Percentiles rank a stretch among this genome's conserved stretches.
These are phyloP conservation scores for Xylaria sp. DNA, from an alignment of 2,329 filamentous ascomycete genomes.

Conservation along the genomic window DNA sequence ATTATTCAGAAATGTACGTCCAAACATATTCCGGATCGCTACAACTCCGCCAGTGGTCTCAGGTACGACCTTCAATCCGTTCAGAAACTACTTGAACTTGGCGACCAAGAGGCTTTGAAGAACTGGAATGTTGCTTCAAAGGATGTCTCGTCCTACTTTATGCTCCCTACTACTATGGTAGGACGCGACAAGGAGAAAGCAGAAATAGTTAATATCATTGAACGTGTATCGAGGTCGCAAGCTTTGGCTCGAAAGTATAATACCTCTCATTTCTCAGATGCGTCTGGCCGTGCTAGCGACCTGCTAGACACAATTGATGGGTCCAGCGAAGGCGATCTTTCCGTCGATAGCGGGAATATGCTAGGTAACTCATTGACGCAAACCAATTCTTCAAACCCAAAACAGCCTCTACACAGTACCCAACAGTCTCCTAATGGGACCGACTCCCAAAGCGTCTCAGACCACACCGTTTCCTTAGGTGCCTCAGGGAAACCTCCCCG, in stretches of 20 bases:
- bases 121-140: conserved; percentile 82
- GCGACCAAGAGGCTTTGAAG: conserved; percentile 76
- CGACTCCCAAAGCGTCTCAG: conserved; percentile 47
- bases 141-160: conserved; percentile 93
- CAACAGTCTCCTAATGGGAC: conserved; percentile 54
- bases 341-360: conserved; percentile 62
- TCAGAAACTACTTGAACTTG: conserved; percentile 78
- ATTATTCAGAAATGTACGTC: conserved; percentile 94
- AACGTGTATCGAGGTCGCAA: conserved; percentile 78
- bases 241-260: conserved; percentile 57
- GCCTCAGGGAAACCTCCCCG: conserved; percentile 58
- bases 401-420: conserved; percentile 52
- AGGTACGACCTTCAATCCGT: conserved; percentile 83
- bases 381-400: conserved; percentile 57
- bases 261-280: conserved; percentile 59
- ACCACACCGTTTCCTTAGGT: conserved; percentile 60
- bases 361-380: conserved; percentile 63
- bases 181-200: conserved; percentile 79
- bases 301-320: conserved; percentile 60
- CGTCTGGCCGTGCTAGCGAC: conserved; percentile 66
- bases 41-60: conserved; percentile 88
- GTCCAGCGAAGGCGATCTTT: conserved; percentile 71
- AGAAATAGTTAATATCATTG: conserved; percentile 77
- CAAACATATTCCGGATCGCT: conserved; percentile 87
- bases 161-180: conserved; percentile 83